These are phyloP conservation scores for Kuraishia hungarica DNA, from an alignment of 805 yeast species.

Conservation along the genomic window DNA sequence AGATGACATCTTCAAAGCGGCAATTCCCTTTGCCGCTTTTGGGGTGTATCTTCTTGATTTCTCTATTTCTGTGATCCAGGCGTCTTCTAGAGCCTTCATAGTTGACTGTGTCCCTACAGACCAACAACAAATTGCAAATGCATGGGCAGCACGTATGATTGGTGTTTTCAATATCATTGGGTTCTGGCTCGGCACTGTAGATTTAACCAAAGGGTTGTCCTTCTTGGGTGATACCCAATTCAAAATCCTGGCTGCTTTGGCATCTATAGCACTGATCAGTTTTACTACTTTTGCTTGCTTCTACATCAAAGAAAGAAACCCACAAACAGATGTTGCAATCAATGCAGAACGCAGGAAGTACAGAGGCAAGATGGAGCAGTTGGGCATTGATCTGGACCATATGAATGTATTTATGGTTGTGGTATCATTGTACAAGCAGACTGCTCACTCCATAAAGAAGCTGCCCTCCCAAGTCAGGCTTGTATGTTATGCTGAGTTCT, in stretches of 20 bases:
- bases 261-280: conserved; percentile 29
- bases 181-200: conserved; percentile 41
- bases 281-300: conserved; percentile 31
- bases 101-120: conserved; percentile 51
- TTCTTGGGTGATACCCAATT: conserved; percentile 41
- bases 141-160: conserved; percentile 61
- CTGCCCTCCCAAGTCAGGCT: conserved; percentile 42
- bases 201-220: conserved; percentile 29
- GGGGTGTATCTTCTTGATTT: conserved; percentile 48
- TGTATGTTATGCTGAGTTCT: conserved; percentile 49
- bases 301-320: conserved; percentile 39
- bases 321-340: conserved; percentile 31
- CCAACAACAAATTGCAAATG: conserved; percentile 53
- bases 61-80: conserved; percentile 51
- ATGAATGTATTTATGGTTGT: conserved; percentile 10
- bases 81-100: conserved; percentile 50
- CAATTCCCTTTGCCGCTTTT: conserved; percentile 43
- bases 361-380: conserved; percentile 19
- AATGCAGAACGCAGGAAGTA: conserved; percentile 27
- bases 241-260: conserved; percentile 36
- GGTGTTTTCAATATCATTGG: conserved; percentile 53
- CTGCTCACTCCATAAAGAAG: conserved; percentile 23
- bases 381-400: conserved; percentile 25
- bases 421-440: conserved; percentile 23
- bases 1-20: conserved; percentile 18